Base-by-base conservation (phyloP, 768 basidiomycete genomes). In the Lentinula aciculospora region DNA sequence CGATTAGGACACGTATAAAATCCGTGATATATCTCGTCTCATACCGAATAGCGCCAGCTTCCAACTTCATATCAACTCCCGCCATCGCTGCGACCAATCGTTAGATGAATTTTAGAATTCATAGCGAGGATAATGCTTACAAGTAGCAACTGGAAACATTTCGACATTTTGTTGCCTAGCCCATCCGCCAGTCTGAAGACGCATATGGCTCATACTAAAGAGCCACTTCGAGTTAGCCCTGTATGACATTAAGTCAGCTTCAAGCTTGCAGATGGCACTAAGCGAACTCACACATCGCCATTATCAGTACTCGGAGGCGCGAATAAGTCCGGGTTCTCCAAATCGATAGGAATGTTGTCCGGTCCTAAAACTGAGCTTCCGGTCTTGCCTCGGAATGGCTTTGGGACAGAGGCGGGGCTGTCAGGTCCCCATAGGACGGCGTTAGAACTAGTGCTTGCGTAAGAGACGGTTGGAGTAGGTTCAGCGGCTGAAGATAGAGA, bases 261-360 rank as follows among this genome's bases (percentile, higher is more conserved):
- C 13, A 13, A 32, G 6, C 27, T 4, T 8, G 40, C 31, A 56
- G 8, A n/a, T 17, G 23, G 8, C 4, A n/a, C 29, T 1, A 27
- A 15, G 28, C 21, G 23, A 39, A 40, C 13, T 44, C 36, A 51
- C 28, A 37, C 71, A 23, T 58, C 59, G 12, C 86, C 86, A 23
- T 71, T 63, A 63, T 89, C 87, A 0, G 88, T 86, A 5, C 75
- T 77, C 3, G 87, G 87, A 44, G 84, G 83, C 9, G 82, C 81
- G 0, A 88, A 61, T 3, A 73, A 54, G 51, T 88, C 81, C 8
- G 83, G 73, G 53, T 86, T 84, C 66, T 88, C 72, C 27, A 76
- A 53, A 51, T 83, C 76, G n/a, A 86, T 36, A 3, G 78, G 76
- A 3, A 77, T 58, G 63, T 88, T 84, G 55, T 84, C 71, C 0